These are phyloP conservation scores for Inga laurina DNA, from an alignment of 306 rosid genomes.

Conservation along the genomic window DNA sequence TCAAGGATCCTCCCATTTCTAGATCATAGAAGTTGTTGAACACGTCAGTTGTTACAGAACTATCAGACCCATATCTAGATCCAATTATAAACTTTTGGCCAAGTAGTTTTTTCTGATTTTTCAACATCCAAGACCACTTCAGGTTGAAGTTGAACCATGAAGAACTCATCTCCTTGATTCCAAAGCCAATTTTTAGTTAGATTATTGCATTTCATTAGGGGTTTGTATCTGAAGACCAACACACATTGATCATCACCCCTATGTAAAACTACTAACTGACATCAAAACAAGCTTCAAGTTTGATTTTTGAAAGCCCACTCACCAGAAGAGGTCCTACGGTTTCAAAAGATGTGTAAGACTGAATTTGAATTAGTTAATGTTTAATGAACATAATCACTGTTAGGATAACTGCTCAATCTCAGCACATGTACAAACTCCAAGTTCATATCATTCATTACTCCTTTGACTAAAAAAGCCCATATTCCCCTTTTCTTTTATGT, in stretches of 20 bases:
- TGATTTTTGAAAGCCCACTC: constrained; percentile 15
- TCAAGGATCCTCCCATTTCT: neutral
- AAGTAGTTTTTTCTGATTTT: neutral
- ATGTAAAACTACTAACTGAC: constrained; percentile 5
- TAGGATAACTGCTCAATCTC: constrained; percentile 25
- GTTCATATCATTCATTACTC: neutral
- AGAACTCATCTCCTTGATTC: neutral
- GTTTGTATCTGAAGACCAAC: neutral
- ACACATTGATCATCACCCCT: constrained; percentile 14
- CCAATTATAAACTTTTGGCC: neutral
- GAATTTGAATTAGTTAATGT: constrained; percentile 13
- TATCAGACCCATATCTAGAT: neutral
- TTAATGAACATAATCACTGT: constrained; percentile 3
- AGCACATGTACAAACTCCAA: constrained; percentile 1
- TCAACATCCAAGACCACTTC: neutral
- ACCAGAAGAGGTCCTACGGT: neutral
- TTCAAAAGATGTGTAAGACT: neutral
- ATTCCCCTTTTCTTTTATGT: neutral
- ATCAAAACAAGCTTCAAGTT: constrained; percentile 28
- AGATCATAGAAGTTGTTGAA: neutral
- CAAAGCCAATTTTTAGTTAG: constrained; percentile 14
- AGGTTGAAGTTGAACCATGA: neutral
- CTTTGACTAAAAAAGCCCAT: neutral
- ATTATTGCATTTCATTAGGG: constrained; percentile 5
- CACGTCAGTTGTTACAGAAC: neutral